phyloP scores from a whole-genome alignment of 495 filamentous ascomycete genomes.

The Penicillium robsamsonii region DNA sequence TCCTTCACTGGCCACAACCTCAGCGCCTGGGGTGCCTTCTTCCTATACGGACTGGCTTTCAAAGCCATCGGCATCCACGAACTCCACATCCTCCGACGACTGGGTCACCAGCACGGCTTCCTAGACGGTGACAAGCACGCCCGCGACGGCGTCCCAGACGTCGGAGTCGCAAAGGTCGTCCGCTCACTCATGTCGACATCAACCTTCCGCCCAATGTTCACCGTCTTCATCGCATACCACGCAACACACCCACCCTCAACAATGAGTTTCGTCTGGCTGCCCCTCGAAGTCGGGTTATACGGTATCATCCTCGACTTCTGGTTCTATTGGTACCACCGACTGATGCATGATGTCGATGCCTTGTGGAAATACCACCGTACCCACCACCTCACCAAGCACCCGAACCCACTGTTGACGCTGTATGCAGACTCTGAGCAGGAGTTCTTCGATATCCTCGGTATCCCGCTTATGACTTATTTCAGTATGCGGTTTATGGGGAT shows the following conservation, averaged over 20 bases:
- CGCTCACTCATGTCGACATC: slow-evolving; percentile 30
- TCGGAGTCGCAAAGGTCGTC: slow-evolving; percentile 33
- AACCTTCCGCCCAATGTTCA: slow-evolving; percentile 35
- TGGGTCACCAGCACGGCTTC: slow-evolving; percentile 35
- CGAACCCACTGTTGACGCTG: slow-evolving; percentile 35
- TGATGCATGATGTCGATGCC: slow-evolving; percentile 33
- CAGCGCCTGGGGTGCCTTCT: slow-evolving; percentile 24
- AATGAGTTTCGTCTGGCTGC: slow-evolving; percentile 32
- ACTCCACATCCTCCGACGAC: slow-evolving; percentile 29
- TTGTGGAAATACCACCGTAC: slow-evolving; percentile 44
- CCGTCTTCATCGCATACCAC: slow-evolving; percentile 33
- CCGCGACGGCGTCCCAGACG: slow-evolving; percentile 38
- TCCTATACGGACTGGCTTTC: slow-evolving; percentile 31
- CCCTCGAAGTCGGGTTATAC: slow-evolving; percentile 33
- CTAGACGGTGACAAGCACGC: slow-evolving; percentile 39
- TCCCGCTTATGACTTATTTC: slow-evolving; percentile 37
- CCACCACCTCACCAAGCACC: slow-evolving; percentile 43
- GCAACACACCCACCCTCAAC: slow-evolving; percentile 17
- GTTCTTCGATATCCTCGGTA: slow-evolving; percentile 39
- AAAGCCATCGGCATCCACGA: slow-evolving; percentile 34
- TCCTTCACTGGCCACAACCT: slow-evolving; percentile 27
- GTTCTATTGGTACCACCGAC: slow-evolving; percentile 44
- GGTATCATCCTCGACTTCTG: slow-evolving; percentile 42
- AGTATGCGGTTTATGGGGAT: slow-evolving; percentile 32
- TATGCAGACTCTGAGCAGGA: slow-evolving; percentile 41